These are phyloP conservation scores for Sanghuangporus sanghuang DNA, from an alignment of 1,284 basidiomycete species.

Conservation along the genomic window DNA sequence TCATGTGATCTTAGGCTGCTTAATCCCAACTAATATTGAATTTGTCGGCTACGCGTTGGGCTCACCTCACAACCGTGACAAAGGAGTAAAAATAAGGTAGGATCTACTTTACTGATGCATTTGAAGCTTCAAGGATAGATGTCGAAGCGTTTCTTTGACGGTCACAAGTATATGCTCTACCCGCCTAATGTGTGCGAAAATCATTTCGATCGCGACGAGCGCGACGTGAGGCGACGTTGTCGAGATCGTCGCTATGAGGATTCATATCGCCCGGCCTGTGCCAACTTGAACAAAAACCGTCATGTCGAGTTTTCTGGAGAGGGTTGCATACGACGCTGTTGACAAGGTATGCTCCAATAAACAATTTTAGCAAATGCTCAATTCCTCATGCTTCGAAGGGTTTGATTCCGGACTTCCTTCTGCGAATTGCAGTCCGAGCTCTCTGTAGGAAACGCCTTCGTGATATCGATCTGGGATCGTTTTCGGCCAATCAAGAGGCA, in stretches of 20 bases:
- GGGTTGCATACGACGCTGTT: slow-evolving; percentile 1
- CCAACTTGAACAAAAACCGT: neutral
- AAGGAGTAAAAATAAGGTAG: too few relatives aligned
- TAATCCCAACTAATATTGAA: too few relatives aligned
- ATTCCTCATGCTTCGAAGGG: slow-evolving; percentile 20
- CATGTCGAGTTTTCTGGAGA: slow-evolving; percentile 1
- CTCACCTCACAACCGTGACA: too few relatives aligned
- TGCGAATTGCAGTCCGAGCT: slow-evolving; percentile 55
- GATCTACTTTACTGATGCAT: too few relatives aligned
- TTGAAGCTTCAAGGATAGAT: too few relatives aligned
- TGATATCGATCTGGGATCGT: slow-evolving; percentile 56
- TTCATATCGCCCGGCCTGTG: neutral
- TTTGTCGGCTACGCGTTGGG: too few relatives aligned
- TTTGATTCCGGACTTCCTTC: slow-evolving; percentile 55
- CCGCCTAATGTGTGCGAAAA: too few relatives aligned
- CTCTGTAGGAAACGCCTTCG: slow-evolving; percentile 57
- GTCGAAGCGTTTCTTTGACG: too few relatives aligned
- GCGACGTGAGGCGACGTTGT: neutral
- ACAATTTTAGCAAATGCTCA: neutral
- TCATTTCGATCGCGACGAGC: neutral
- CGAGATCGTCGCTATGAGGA: neutral
- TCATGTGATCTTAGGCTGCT: too few relatives aligned
- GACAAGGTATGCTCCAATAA: neutral
- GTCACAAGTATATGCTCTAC: too few relatives aligned
- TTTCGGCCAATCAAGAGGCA: slow-evolving; percentile 58